These are phyloP conservation scores for Phanerochaete carnosa DNA, from an alignment of 768 basidiomycete genomes.

Conservation along the genomic window DNA sequence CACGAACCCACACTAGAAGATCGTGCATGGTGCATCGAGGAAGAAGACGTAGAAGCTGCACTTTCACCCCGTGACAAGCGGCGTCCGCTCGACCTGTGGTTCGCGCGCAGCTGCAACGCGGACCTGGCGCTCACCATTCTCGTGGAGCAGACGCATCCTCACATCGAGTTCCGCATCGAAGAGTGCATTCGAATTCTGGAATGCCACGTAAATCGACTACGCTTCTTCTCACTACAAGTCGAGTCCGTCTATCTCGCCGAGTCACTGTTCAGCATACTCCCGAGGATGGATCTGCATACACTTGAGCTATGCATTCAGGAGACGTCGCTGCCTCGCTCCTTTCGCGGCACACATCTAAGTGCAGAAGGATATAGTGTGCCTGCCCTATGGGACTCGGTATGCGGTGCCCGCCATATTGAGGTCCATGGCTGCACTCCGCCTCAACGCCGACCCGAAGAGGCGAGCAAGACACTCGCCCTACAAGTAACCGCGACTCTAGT, in stretches of 20 bases:
- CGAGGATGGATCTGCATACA: neutral
- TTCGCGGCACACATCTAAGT: neutral
- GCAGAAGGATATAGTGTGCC: neutral
- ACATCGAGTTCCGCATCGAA: neutral
- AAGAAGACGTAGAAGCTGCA: constrained; percentile 1
- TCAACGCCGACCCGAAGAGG: too few species aligned
- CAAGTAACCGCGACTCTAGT: too few species aligned
- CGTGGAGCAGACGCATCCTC: neutral
- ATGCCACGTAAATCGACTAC: neutral
- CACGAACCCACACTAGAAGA: neutral
- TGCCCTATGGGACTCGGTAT: neutral
- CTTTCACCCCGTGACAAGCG: constrained; percentile 1
- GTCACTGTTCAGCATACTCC: neutral
- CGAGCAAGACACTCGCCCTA: too few species aligned
- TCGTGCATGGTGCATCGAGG: constrained; percentile 12
- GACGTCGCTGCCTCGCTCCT: neutral
- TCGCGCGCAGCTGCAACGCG: neutral
- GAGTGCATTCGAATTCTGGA: neutral
- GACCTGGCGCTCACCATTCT: neutral
- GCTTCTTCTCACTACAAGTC: neutral
- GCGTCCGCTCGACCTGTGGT: constrained; percentile 12
- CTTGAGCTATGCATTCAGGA: neutral
- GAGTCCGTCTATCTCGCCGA: constrained; percentile 1
- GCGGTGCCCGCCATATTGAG: neutral
- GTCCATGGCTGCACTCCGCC: too few species aligned